Conservation (phyloP, 495 filamentous ascomycete species). For the Articulospora tetracladia region DNA sequence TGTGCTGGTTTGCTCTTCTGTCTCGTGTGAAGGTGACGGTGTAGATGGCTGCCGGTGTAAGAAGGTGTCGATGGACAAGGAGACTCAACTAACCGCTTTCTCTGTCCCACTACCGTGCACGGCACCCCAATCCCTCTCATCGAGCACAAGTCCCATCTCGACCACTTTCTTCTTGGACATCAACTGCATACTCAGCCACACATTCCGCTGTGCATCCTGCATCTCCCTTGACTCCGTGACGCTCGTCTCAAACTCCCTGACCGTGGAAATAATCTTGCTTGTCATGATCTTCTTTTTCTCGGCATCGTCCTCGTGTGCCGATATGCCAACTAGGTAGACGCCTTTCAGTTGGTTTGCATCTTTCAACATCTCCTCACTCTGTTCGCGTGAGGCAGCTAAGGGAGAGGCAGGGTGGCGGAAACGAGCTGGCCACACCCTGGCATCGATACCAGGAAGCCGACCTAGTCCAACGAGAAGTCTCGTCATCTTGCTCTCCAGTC, state of each 20-base stretch:
- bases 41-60: not conserved
- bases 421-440: conserved; percentile 54
- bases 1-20: not conserved
- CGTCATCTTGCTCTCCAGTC: conserved; percentile 48
- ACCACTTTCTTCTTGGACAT: conserved; percentile 18
- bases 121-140: not conserved
- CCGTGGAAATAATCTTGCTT: conserved; percentile 31
- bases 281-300: conserved; percentile 31
- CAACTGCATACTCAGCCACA: conserved; percentile 5
- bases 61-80: conserved; percentile 8
- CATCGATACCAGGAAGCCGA: conserved; percentile 29
- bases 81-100: not conserved
- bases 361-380: conserved; percentile 9
- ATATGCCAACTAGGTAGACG: conserved; percentile 54
- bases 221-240: conserved; percentile 4
- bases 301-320: conserved; percentile 25
- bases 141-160: not conserved
- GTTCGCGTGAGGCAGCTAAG: not conserved
- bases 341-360: conserved; percentile 30
- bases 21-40: not conserved
- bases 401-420: conserved; percentile 31
- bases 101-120: not conserved
- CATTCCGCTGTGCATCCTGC: not conserved
- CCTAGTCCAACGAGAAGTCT: conserved; percentile 7
- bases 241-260: conserved; percentile 42